A percentile compares a stretch with the other conserved stretches of the same genome.
Conservation (phyloP, 768 basidiomycete genomes). For the Tricholoma sp. region DNA sequence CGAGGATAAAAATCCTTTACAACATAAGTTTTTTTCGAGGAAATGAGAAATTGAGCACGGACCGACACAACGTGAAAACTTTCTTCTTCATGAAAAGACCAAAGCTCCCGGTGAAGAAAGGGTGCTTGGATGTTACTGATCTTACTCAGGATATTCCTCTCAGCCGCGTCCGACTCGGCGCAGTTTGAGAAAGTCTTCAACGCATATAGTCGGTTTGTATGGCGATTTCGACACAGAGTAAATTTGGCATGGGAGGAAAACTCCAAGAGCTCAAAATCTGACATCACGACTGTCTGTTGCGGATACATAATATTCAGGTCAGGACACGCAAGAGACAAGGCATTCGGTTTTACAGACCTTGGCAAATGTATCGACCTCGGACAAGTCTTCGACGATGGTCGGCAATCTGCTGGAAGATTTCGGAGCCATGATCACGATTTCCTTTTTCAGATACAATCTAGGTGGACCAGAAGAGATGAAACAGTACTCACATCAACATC, state of each 20-base stretch:
- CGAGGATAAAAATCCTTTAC: slow-evolving; percentile 29
- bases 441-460: slow-evolving; percentile 26
- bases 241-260: slow-evolving; percentile 6
- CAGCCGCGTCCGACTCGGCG: slow-evolving; percentile 17
- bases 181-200: slow-evolving; percentile 18
- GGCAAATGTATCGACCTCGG: slow-evolving; percentile 13
- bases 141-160: slow-evolving; percentile 31
- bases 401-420: slow-evolving; percentile 27
- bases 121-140: slow-evolving; percentile 28
- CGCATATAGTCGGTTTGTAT: slow-evolving; percentile 27
- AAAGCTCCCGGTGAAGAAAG: slow-evolving; percentile 34
- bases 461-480: not conserved
- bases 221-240: slow-evolving; percentile 21
- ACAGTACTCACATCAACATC: slow-evolving; percentile 41
- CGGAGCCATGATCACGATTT: slow-evolving; percentile 42
- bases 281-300: slow-evolving; percentile 18
- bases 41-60: slow-evolving; percentile 4
- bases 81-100: slow-evolving; percentile 36
- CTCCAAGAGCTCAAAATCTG: slow-evolving; percentile 31
- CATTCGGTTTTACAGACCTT: slow-evolving; percentile 11
- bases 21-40: not conserved
- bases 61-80: slow-evolving; percentile 37
- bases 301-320: not conserved
- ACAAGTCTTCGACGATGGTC: slow-evolving; percentile 27
- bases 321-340: not conserved